These are phyloP conservation scores for Syncephalastrum monosporum DNA, from an alignment of 371 early-diverging fungal genomes.

Conservation along the genomic window DNA sequence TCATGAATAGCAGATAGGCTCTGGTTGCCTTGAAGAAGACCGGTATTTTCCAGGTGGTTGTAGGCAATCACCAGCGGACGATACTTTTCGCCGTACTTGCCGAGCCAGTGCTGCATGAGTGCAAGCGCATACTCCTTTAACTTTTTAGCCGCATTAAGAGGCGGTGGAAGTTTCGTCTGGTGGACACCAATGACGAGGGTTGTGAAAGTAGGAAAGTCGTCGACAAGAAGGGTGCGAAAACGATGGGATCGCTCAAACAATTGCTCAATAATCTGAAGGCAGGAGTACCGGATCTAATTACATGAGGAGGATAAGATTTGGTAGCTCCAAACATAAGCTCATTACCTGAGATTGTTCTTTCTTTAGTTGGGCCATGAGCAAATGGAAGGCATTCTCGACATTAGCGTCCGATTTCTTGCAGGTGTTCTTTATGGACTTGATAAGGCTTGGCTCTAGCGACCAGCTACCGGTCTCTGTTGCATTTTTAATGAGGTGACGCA, in stretches of 20 bases:
- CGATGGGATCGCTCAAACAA: slow-evolving; percentile 68
- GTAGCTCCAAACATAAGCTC: background rate
- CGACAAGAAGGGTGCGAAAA: slow-evolving; percentile 55
- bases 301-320: background rate
- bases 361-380: slow-evolving; percentile 49
- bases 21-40: slow-evolving; percentile 11
- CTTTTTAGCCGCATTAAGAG: slow-evolving; percentile 48
- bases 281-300: slow-evolving; percentile 65
- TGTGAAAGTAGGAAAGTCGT: slow-evolving; percentile 55
- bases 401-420: slow-evolving; percentile 52
- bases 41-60: slow-evolving; percentile 47
- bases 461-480: background rate
- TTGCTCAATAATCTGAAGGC: slow-evolving; percentile 59
- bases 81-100: slow-evolving; percentile 55
- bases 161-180: slow-evolving; percentile 56
- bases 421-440: slow-evolving; percentile 51
- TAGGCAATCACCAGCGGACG: slow-evolving; percentile 52
- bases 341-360: slow-evolving; percentile 68
- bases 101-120: slow-evolving; percentile 56
- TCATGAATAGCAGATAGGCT: slow-evolving; percentile 22
- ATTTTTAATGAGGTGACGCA: no score
- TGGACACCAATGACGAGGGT: slow-evolving; percentile 61
- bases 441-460: background rate
- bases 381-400: slow-evolving; percentile 44
- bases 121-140: slow-evolving; percentile 53